Evolutionary conservation across 805 yeast genomes (phyloP).

Genomic region (Schwanniomyces yamadae): DNA sequence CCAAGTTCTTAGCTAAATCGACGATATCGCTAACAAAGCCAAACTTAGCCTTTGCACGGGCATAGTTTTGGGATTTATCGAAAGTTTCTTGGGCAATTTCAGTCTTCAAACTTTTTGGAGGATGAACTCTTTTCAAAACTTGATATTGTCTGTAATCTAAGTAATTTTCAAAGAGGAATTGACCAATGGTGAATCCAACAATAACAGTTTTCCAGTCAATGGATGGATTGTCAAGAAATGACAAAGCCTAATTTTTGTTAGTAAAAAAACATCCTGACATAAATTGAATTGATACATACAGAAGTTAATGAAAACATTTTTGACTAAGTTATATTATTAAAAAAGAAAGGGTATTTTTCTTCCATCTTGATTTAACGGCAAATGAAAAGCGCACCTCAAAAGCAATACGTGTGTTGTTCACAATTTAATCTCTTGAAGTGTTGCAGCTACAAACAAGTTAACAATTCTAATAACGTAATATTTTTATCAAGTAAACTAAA

Average conservation of each 20-base stretch:
- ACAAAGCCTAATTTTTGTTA: conserved; percentile 1
- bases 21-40: conserved; percentile 54
- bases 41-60: conserved; percentile 70
- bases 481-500: conserved; percentile 10
- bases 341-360: background rate
- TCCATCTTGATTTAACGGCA: background rate
- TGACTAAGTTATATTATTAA: background rate
- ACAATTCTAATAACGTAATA: conserved; percentile 11
- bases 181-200: conserved; percentile 2
- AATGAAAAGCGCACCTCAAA: conserved; percentile 2
- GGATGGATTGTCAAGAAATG: conserved; percentile 1
- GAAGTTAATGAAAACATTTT: conserved; percentile 25
- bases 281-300: conserved; percentile 16
- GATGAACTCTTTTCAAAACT: conserved; percentile 1
- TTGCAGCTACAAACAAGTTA: conserved; percentile 1
- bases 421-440: conserved; percentile 2
- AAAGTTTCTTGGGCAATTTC: conserved; percentile 3
- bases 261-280: background rate
- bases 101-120: conserved; percentile 2
- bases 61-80: conserved; percentile 3
- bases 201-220: conserved; percentile 3
- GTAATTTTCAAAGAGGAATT: conserved; percentile 2
- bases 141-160: conserved; percentile 2
- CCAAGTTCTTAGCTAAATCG: conserved; percentile 55
- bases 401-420: background rate